Conservation (phyloP, 495 filamentous ascomycete genomes). For the Trichodelitschia bisporula region DNA sequence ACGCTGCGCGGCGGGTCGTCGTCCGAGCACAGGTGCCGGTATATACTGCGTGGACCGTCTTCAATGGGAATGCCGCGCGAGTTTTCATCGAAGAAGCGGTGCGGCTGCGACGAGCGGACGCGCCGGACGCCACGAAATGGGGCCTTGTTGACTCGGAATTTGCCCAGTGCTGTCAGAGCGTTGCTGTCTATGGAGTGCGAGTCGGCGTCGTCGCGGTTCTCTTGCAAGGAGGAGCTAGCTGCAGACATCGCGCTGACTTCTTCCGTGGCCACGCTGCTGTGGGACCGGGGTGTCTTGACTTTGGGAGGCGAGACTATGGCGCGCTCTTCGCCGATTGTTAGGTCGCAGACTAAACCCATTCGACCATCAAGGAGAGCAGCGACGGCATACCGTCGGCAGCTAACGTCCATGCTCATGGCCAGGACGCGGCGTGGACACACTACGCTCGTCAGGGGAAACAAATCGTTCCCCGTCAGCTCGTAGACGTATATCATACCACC, state of each 20-base stretch:
- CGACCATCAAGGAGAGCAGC: conserved; percentile 37
- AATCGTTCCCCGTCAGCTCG: conserved; percentile 18
- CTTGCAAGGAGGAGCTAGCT: background rate
- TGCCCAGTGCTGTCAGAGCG: too few species aligned
- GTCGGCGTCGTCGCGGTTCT: too few species aligned
- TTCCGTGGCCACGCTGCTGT: conserved; percentile 1
- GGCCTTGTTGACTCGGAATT: too few species aligned
- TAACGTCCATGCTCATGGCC: conserved; percentile 40
- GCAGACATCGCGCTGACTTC: background rate
- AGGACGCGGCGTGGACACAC: conserved; percentile 33
- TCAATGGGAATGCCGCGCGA: too few species aligned
- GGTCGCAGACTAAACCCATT: conserved; percentile 36
- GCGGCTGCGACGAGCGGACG: too few species aligned
- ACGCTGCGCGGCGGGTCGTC: conserved; percentile 43
- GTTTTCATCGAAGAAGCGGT: too few species aligned
- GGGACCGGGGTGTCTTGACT: background rate
- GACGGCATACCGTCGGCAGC: conserved; percentile 26
- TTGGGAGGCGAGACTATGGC: background rate
- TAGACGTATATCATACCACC: conserved; percentile 39
- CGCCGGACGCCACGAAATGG: too few species aligned
- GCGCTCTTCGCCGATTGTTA: conserved; percentile 7
- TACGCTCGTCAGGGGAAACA: conserved; percentile 27
- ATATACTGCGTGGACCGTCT: conserved; percentile 18
- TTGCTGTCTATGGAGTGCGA: too few species aligned
- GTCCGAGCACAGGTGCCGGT: conserved; percentile 34